A percentile compares a stretch with the other conserved stretches of the same genome.
phyloP scores from a whole-genome alignment of 2,329 filamentous ascomycete genomes.

The Pestalotiopsis sp. region DNA sequence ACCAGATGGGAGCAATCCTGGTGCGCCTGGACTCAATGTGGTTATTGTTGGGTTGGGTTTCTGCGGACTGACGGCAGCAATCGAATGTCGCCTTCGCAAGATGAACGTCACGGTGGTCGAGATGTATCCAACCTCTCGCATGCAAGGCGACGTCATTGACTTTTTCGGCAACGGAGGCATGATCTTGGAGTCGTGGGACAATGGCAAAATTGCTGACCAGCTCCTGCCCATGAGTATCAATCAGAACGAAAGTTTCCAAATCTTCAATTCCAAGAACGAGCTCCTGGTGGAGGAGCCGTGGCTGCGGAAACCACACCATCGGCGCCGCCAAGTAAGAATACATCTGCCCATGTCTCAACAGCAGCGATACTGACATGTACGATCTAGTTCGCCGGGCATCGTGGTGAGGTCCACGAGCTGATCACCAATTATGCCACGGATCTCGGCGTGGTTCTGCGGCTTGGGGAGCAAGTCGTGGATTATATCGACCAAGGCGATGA shows the following conservation, averaged over 20 bases:
- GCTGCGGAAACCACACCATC: neutral
- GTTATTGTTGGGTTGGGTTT: constrained; percentile 6
- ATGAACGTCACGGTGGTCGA: constrained; percentile 5
- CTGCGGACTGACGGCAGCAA: constrained; percentile 2
- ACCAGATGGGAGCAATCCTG: neutral
- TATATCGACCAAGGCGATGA: constrained; percentile 47
- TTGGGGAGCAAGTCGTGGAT: constrained; percentile 45
- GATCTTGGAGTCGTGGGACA: constrained; percentile 35
- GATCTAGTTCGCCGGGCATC: constrained; percentile 35
- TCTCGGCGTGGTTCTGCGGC: constrained; percentile 49
- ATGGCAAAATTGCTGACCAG: constrained; percentile 33
- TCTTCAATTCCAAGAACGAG: neutral
- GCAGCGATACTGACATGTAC: neutral
- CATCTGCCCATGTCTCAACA: neutral
- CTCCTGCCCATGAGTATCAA: neutral
- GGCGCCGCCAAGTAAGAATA: neutral
- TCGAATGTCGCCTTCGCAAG: constrained; percentile 8
- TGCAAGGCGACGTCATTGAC: constrained; percentile 39
- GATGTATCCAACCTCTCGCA: constrained; percentile 5
- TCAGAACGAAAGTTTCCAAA: neutral
- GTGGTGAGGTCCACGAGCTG: constrained; percentile 53
- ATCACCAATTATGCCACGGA: constrained; percentile 50
- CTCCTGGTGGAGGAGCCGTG: neutral
- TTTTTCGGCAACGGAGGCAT: constrained; percentile 34
- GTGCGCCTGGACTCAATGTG: constrained; percentile 1